These are phyloP conservation scores for Cymbopogon citratus DNA, from an alignment of 176 grass and related monocot species.

Conservation along the genomic window DNA sequence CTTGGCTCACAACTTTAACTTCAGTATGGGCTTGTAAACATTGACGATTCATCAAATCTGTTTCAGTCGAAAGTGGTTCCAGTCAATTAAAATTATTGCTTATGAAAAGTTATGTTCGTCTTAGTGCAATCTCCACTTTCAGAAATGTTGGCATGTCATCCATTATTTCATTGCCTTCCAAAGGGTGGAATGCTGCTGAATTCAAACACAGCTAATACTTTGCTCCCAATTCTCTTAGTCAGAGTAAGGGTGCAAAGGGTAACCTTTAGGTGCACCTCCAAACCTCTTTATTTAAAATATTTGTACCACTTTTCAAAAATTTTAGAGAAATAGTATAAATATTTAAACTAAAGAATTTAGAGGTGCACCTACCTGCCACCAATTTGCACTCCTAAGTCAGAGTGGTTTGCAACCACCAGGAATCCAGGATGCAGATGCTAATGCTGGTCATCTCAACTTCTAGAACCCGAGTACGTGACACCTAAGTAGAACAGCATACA, in stretches of 20 bases:
- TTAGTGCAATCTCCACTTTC: not conserved
- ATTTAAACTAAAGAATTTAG: no score
- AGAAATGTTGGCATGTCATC: not conserved
- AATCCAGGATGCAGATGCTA: not conserved
- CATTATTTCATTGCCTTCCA: not conserved
- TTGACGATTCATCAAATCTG: not conserved
- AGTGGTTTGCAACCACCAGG: not conserved
- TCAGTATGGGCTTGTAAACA: not conserved
- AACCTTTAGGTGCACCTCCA: no score
- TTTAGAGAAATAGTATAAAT: no score
- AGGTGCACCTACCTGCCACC: no score
- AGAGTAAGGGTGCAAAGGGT: no score
- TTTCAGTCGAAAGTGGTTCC: no score
- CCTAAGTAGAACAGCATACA: not conserved
- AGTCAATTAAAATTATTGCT: not conserved
- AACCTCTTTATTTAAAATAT: no score
- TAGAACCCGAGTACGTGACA: not conserved
- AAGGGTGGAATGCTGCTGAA: not conserved
- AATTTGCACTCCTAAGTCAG: no score
- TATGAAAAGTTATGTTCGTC: not conserved
- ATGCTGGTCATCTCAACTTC: slow-evolving; percentile 4
- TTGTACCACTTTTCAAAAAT: no score
- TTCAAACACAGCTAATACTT: not conserved
- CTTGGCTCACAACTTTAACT: not conserved
- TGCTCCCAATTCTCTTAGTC: not conserved